Base-by-base conservation (phyloP, 345 rosid species). In the Turnera subulata region DNA sequence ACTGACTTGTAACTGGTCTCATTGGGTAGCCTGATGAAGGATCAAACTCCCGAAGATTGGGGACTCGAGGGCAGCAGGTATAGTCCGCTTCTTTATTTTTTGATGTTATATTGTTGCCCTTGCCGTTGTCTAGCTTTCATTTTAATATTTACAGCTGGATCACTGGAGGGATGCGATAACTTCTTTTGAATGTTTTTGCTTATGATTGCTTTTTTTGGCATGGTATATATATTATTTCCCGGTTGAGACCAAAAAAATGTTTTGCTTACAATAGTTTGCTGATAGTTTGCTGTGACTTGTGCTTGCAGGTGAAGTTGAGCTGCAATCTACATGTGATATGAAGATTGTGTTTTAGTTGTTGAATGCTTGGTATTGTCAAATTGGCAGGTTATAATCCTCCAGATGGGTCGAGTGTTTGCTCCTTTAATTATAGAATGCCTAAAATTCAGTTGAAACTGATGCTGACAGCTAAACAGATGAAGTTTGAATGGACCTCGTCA, bases 51-150 rank as follows among this genome's bases (percentile, higher is more conserved):
- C 17, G 48, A 45, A 60, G 65, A 51, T 33, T 1, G 63, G 60
- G 54, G 68, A 70, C 71, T 53, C 53, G 66, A 51, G 65, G 59
- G 56, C 57, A 66, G 60, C 86, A 68, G 81, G 83, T 73, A 68
- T 52, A 29, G 46, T 10, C 32, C 4, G 22, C 4, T 20, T 44
- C 1, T 19, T 26, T 18, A 6, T 42, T 26, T 19, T 14, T 19
- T 6, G 1, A 38, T 6, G 9, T 15, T 14, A 2, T 19, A 22
- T 17, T 20, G 1, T 2, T 14, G 0, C 18, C 11, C n/a, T 38
- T 17, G 9, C 17, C n/a, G 12, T 50, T 17, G 33, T 25, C 24
- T 20, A n/a, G 16, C 11, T 42, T 17, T n/a, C n/a, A n/a, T n/a
- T n/a, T n/a, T n/a, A n/a, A n/a, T n/a, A n/a, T n/a, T n/a, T n/a